phyloP scores from a whole-genome alignment of 495 filamentous ascomycete genomes.

The Neurospora sp. region DNA sequence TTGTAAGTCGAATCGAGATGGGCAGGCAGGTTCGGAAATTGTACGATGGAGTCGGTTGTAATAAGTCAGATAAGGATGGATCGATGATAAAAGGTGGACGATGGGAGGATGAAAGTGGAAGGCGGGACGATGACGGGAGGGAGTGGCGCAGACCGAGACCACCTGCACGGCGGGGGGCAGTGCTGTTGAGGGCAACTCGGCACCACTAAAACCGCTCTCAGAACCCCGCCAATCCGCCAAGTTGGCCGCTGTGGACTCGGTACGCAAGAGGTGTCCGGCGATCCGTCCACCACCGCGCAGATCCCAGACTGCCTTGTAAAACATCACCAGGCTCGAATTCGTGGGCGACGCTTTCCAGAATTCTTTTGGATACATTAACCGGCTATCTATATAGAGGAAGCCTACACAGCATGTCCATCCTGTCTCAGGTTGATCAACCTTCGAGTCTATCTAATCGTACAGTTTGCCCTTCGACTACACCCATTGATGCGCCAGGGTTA shows the following conservation, averaged over 20 bases:
- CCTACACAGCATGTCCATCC: fast-evolving
- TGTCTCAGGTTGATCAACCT: not conserved
- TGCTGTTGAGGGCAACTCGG: not conserved
- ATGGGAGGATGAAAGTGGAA: not conserved
- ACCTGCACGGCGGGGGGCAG: not conserved
- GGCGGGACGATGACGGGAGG: not conserved
- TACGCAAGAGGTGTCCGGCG: not conserved
- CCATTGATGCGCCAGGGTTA: not conserved
- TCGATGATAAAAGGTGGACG: not conserved
- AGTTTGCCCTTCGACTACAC: not conserved
- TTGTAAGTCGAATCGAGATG: no score
- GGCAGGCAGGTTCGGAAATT: not conserved
- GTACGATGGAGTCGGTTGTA: not conserved
- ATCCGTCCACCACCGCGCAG: not conserved
- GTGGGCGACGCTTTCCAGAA: not conserved
- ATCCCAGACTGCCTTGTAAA: not conserved
- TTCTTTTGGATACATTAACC: no score
- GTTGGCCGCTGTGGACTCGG: not conserved
- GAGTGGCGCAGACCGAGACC: not conserved
- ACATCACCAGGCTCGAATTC: not conserved
- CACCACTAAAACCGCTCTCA: not conserved
- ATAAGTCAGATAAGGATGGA: not conserved
- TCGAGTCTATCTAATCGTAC: not conserved
- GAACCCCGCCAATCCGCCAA: not conserved
- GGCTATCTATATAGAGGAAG: not conserved